Conservation (phyloP, 1,139 yeast species). For the Debaryomyces subglobosus region DNA sequence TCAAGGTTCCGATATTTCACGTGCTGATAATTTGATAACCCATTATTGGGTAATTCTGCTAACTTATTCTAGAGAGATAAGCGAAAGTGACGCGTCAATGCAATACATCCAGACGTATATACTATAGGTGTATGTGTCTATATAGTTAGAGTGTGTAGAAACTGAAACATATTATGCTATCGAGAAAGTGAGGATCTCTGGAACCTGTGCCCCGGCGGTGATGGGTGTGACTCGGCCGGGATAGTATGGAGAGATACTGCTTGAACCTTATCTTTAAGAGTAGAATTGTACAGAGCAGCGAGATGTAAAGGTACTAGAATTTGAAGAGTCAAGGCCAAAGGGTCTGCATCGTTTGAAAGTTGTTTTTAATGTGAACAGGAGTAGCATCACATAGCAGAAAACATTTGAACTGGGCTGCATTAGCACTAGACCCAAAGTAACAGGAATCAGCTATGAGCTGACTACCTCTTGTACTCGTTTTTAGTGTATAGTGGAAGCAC, state of each 20-base stretch:
- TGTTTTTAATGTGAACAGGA: background rate
- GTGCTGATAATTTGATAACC: background rate
- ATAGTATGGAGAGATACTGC: background rate
- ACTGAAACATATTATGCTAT: background rate
- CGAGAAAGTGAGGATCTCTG: background rate
- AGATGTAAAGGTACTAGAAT: background rate
- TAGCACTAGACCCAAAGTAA: background rate
- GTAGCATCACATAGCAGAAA: background rate
- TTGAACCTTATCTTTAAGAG: background rate
- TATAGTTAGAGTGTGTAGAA: background rate
- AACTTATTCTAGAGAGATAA: background rate
- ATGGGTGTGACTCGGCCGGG: background rate
- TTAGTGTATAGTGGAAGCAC: background rate
- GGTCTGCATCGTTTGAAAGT: background rate
- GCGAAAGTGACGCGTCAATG: background rate
- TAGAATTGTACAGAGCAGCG: background rate
- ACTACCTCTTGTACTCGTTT: background rate
- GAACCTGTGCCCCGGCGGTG: background rate
- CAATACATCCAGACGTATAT: background rate
- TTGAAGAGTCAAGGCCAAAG: background rate
- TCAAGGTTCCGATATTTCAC: constrained; percentile 5
- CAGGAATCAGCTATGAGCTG: background rate
- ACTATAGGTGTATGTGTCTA: background rate
- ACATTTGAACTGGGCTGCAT: background rate
- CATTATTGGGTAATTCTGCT: background rate